Evolutionary conservation across 2,329 filamentous ascomycete genomes (phyloP), one percentile per base, ranked within the genome.

Genomic region (Fusarium agapanthi): DNA sequence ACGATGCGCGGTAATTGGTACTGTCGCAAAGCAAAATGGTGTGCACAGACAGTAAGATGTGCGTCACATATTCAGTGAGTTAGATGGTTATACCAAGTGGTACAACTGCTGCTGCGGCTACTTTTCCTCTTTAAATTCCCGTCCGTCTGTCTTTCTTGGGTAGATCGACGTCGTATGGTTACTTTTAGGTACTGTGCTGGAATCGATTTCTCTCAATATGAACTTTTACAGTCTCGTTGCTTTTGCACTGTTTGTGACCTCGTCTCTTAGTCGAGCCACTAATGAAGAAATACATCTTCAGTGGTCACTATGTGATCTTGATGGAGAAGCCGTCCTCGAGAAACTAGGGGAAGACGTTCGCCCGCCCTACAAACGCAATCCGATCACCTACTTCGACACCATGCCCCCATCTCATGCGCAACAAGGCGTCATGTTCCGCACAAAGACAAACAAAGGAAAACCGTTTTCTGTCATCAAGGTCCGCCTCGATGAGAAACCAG

Each of bases 381-480:
- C 73, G 9, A 75, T 75, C 55, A 67, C 66, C 14, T 75, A 75
- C 43, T 75, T 74, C 41, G 73, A 75, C 56, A 75, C 73, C 10
- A 53, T 64, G 38, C 73, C 73, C 6, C 73, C 73, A 30, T 69
- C 61, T 18, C 70, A 75, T 40, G 70, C 67, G 9, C 70, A 71
- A 20, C 60, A 65, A 26, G 73, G 70, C 16, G 57, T 75, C 30
- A 75, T 75, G 72, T 75, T 75, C 34, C 72, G 73, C 28, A 74
- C 72, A 41, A 75, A 75, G 50, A 60, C 61, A 28, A 75, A 69
- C 43, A 74, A 71, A 38, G 69, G 70, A 18, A 48, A 69, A 5
- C 57, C 50, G 7, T 65, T 64, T 34, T 75, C 73, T 12, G 45
- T 73, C 13, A 69, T 75, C 35, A 75, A 75, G 47, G 73, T 75